A percentile compares a stretch with the other conserved stretches of the same genome.
phyloP scores from a whole-genome alignment of 2,329 filamentous ascomycete genomes.

The Neofusicoccum laricinum region DNA sequence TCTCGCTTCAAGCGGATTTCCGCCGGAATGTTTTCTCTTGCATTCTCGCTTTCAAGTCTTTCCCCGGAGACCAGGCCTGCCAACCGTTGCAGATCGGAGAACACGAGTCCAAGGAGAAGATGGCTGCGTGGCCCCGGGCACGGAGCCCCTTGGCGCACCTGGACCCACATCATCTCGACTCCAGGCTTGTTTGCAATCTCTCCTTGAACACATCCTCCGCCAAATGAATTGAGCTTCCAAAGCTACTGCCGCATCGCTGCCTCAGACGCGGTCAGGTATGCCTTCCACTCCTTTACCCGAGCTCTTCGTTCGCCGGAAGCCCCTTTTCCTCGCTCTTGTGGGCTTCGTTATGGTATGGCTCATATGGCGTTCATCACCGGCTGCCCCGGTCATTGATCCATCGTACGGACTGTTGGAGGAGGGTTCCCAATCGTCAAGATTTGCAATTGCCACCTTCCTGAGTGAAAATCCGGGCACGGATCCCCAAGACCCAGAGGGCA shows the following conservation, averaged over 20 bases:
- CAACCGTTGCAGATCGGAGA: not conserved
- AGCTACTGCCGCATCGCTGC: not conserved
- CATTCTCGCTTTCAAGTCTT: not conserved
- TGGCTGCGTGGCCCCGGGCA: not conserved
- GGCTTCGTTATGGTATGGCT: not conserved
- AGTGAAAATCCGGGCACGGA: conserved; percentile 26
- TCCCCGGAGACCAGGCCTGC: not conserved
- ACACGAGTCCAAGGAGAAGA: not conserved
- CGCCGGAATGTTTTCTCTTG: not conserved
- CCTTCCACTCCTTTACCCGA: not conserved
- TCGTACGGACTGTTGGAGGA: conserved; percentile 12
- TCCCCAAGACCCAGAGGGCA: conserved; percentile 9
- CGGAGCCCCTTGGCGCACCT: not conserved
- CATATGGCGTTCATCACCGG: not conserved
- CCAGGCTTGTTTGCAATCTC: not conserved
- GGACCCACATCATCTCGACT: not conserved
- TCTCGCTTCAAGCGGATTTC: not conserved
- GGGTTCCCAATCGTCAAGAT: conserved; percentile 13
- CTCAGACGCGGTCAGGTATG: not conserved
- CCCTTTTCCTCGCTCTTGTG: not conserved
- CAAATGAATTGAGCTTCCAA: not conserved
- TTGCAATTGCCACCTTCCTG: conserved; percentile 40
- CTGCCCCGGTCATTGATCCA: not conserved
- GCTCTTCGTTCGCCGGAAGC: not conserved
- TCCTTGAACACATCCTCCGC: not conserved